Evolutionary conservation across 1,284 basidiomycete species (phyloP), one percentile per base, ranked within the genome.

Genomic region (Ganoderma resinaceum): DNA sequence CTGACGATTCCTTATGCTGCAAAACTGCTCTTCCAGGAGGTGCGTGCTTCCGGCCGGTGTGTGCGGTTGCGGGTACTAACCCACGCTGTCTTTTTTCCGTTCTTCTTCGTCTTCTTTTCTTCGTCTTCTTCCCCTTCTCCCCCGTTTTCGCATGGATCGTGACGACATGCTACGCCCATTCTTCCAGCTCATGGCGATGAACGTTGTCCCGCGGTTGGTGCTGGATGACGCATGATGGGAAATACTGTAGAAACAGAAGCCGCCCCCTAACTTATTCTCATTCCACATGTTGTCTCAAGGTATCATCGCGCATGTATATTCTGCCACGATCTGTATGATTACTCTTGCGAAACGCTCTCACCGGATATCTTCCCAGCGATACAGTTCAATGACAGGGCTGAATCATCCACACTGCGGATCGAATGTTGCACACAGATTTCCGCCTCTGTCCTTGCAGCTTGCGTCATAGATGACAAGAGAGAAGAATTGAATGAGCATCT

Each of bases 1-100:
- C 85, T 99, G 71, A 97, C 94, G n/a, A 97, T 99, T 67, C 98
- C 98, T 0, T 99, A 99, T 78, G 98, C 97, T 11, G 96, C 97
- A 65, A 99, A 99, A 82, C 80, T 99, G 70, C 84, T 99, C 59
- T 97, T 99, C 85, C 97, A 99, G 81, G 97, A 99, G 88, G 95
- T 96, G 74, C 72, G 89, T 78, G 46, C 26, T 31, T 38, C 6
- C 18, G 26, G 33, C 37, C 35, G 18, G 42, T 26, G 38, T 62
- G 18, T 43, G 61, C 11, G 29, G 20, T 11, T 43, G 3, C 42
- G 29, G 18, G 40, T 23, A 42, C 40, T 46, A 29, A 37, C 29
- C 46, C 46, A 49, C 46, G 46, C 46, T 49, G 38, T 38, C 26
- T 31, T n/a, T 18, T 38, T 26, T 43, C 26, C 52, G 33, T 26